These are phyloP conservation scores for Rhodomyrtus psidioides DNA, from an alignment of 441 rosid species.

Conservation along the genomic window DNA sequence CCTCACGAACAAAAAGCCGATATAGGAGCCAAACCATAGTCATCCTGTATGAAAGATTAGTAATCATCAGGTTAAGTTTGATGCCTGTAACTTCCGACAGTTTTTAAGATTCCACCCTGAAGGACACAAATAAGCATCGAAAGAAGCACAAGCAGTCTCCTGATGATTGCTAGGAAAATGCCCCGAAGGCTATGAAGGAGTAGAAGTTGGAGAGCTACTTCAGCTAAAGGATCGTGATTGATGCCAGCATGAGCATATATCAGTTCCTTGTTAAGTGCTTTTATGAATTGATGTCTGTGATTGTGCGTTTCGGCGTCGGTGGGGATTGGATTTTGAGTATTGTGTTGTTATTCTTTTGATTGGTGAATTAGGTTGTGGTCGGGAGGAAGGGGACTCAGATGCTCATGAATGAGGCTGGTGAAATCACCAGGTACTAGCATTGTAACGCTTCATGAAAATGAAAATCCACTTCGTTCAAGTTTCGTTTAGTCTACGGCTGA, in stretches of 20 bases:
- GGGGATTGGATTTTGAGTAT: neutral
- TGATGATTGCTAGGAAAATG: conserved; percentile 34
- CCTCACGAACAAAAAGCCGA: neutral
- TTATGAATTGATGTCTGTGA: accelerated
- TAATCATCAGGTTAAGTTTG: too few species aligned
- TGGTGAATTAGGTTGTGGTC: conserved; percentile 61
- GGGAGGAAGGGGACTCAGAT: conserved; percentile 87
- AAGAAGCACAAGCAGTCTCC: too few species aligned
- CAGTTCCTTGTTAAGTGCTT: conserved; percentile 1
- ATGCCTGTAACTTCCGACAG: too few species aligned
- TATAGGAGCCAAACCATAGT: neutral
- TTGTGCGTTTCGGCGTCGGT: neutral
- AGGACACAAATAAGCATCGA: too few species aligned
- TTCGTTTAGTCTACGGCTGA: neutral
- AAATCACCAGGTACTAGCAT: conserved; percentile 65
- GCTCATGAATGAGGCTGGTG: conserved; percentile 93
- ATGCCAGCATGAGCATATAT: conserved; percentile 93
- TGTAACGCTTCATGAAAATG: neutral
- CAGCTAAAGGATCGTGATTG: conserved; percentile 80
- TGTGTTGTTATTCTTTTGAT: neutral
- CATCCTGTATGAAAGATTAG: neutral
- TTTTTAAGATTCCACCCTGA: too few species aligned
- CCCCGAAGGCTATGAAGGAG: conserved; percentile 77
- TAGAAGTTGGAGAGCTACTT: conserved; percentile 79
- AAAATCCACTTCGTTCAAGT: neutral